Evolutionary conservation across 768 basidiomycete genomes (phyloP).

Genomic region (Podaxis rugospora): DNA sequence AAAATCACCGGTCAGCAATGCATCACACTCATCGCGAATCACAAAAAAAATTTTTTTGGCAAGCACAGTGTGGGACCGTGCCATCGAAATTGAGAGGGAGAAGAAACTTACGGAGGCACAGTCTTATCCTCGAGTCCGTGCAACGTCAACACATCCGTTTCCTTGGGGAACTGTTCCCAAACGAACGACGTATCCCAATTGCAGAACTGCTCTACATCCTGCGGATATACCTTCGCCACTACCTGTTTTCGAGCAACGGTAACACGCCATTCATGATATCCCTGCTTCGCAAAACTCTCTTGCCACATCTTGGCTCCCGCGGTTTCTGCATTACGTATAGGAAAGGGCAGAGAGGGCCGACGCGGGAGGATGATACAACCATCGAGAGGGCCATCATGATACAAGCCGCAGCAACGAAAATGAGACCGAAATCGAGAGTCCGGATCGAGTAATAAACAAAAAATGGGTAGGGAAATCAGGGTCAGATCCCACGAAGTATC

Average conservation of each 20-base stretch:
- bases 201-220: constrained; percentile 58
- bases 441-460: constrained; percentile 6
- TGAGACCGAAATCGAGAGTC: not conserved
- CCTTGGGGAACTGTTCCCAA: constrained; percentile 61
- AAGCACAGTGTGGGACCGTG: not conserved
- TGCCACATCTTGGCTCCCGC: constrained; percentile 34
- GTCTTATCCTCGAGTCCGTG: constrained; percentile 70
- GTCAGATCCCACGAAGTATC: not conserved
- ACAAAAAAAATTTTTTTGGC: not conserved
- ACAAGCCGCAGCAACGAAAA: not conserved
- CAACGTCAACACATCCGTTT: constrained; percentile 65
- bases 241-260: constrained; percentile 63
- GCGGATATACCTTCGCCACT: constrained; percentile 47
- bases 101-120: constrained; percentile 60
- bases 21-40: not conserved
- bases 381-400: not conserved
- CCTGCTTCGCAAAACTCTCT: constrained; percentile 48
- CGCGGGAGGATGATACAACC: not conserved
- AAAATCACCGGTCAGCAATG: not conserved
- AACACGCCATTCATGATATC: constrained; percentile 58
- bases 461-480: not conserved
- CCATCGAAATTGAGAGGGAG: not conserved
- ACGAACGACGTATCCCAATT: constrained; percentile 65
- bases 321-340: constrained; percentile 16
- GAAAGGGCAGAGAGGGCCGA: not conserved